These are phyloP conservation scores for Primulina eburnea DNA, from an alignment of 257 asterid species.

Conservation along the genomic window DNA sequence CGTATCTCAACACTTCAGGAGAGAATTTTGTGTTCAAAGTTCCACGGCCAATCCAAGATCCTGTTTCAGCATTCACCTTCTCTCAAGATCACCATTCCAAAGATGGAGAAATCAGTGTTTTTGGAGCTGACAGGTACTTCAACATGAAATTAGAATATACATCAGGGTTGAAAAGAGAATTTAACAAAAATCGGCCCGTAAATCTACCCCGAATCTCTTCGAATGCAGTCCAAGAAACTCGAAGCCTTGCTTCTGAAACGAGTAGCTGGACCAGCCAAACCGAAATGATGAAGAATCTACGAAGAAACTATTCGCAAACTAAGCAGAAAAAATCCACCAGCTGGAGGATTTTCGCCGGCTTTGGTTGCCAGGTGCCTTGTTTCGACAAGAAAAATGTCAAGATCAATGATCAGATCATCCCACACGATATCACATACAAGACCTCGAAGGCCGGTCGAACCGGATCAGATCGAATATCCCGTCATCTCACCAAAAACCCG, in stretches of 20 bases:
- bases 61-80: slow-evolving; percentile 40
- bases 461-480: slow-evolving; percentile 18
- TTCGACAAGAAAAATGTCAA: slow-evolving; percentile 45
- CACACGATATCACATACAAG: neutral
- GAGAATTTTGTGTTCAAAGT: slow-evolving; percentile 46
- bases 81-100: slow-evolving; percentile 30
- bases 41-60: slow-evolving; percentile 41
- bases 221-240: slow-evolving; percentile 34
- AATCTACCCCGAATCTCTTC: slow-evolving; percentile 17
- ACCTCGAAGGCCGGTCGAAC: slow-evolving; percentile 27
- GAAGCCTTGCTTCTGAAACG: slow-evolving; percentile 46
- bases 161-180: slow-evolving; percentile 8
- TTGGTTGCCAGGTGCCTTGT: slow-evolving; percentile 61
- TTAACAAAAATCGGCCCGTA: neutral
- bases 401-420: slow-evolving; percentile 18
- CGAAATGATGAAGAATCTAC: slow-evolving; percentile 27
- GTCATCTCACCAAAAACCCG: slow-evolving; percentile 18
- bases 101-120: slow-evolving; percentile 61
- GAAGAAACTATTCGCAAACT: slow-evolving; percentile 21
- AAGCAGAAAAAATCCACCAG: slow-evolving; percentile 42
- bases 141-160: slow-evolving; percentile 56
- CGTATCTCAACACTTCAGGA: slow-evolving; percentile 35
- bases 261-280: slow-evolving; percentile 56
- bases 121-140: slow-evolving; percentile 82
- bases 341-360: slow-evolving; percentile 37